Evolutionary conservation across 805 yeast species (phyloP), one percentile per base, ranked within the genome.

Genomic region (Yarrowia alimentaria): DNA sequence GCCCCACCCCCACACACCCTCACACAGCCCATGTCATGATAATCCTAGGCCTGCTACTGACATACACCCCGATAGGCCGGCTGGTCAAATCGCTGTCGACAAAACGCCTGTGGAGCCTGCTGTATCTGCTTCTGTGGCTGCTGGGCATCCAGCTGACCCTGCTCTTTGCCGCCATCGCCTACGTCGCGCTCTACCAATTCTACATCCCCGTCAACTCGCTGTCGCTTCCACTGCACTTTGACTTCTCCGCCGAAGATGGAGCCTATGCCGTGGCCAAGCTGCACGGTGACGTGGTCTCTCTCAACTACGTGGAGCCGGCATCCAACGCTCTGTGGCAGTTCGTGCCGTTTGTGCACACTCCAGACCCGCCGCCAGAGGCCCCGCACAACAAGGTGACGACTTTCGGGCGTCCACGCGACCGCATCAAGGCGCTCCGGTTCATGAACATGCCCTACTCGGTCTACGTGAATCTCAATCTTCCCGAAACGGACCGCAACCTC

Each of bases 401-500:
- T 11, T 37, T 50, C 18, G 35, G 56, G 25, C 13, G 33, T 2
- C 43, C 28, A 17, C 12, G 45, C 26, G 24, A 54, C 53, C 35
- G 42, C 29, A 13, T 51, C 58, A 40, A 33, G 35, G 12, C 22
- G 43, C 37, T 61, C 24, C 52, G 56, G 14, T 52, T 57, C 21
- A 59, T 56, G 17, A 40, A 51, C 54, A 52, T 55, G 28, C 59
- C 58, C 30, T 68, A 66, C 51, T 52, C 55, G 17, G 54, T 68
- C 11, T 49, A 51, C 3, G 56, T 68, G 9, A 53, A 49, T 19
- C 57, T 68, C 17, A 55, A 51, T 19, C 53, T 66, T 35, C 72
- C 70, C 5, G 58, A 67, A 14, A 55, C 56, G n/a, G 54, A 52
- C 4, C 53, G 53, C 40, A 68, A 68, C 52, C 54, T 52, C 25